Evolutionary conservation across 371 early-diverging fungal genomes (phyloP).

Genomic region (Mucor mucedo): DNA sequence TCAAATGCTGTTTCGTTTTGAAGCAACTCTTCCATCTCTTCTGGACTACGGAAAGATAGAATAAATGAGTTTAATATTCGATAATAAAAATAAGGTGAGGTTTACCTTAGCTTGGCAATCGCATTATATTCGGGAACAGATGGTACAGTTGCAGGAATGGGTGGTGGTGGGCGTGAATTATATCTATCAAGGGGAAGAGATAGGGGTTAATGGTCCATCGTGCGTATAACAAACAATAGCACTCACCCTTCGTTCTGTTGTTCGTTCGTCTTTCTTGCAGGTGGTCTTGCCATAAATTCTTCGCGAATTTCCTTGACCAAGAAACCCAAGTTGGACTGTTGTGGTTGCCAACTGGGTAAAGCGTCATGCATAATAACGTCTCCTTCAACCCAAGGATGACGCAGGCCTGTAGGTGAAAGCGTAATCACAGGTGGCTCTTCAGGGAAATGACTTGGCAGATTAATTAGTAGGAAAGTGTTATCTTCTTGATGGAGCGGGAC

Average conservation of each 20-base stretch:
- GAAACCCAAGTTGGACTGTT: conserved; percentile 47
- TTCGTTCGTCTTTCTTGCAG: conserved; percentile 31
- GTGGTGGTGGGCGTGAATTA: conserved; percentile 49
- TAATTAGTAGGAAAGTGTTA: conserved; percentile 39
- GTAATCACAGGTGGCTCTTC: conserved; percentile 66
- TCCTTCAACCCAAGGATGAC: conserved; percentile 63
- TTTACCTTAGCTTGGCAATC: conserved; percentile 27
- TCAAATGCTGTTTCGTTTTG: conserved; percentile 61
- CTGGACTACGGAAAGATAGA: conserved; percentile 26
- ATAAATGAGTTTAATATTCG: too few relatives aligned
- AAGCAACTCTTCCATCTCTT: conserved; percentile 58
- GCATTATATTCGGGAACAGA: conserved; percentile 23
- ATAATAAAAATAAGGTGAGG: too few relatives aligned
- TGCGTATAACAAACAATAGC: neutral
- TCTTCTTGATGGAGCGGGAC: conserved; percentile 33
- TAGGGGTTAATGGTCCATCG: neutral
- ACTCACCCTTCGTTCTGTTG: conserved; percentile 17
- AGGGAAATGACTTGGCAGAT: conserved; percentile 57
- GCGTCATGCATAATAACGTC: conserved; percentile 52
- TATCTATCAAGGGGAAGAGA: conserved; percentile 27
- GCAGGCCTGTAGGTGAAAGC: conserved; percentile 55
- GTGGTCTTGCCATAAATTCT: conserved; percentile 52
- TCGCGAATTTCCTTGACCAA: conserved; percentile 58
- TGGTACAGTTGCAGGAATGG: conserved; percentile 37
- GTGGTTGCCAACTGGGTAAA: conserved; percentile 31